Evolutionary conservation across 2,329 filamentous ascomycete genomes (phyloP), one percentile per base, ranked within the genome.

Genomic region (Cryoendolithus antarcticus): DNA sequence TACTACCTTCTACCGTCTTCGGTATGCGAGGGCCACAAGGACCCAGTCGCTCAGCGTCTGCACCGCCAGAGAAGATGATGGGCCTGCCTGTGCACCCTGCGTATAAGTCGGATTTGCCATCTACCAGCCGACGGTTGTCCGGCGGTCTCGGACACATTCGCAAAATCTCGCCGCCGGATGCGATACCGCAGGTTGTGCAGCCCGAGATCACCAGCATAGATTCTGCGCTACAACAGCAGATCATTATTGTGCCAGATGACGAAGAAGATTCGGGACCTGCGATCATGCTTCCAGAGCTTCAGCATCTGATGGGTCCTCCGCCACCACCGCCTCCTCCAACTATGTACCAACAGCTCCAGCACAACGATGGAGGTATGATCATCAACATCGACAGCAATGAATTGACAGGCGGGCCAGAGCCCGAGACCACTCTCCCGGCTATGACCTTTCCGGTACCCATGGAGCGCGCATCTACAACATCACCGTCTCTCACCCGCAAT

Each of bases 231-330:
- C 46, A 48, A 36, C 58, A 60, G 8, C 54, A 64, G 36, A 57
- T 67, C 4, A 55, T 69, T 36, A 61, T 69, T 28, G 55, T 69
- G 33, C 57, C 69, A 30, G 61, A 63, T 12, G 55, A 61, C 51
- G 48, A 48, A 10, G 52, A 43, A 35, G 45, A 48, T 30, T 42
- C 43, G 11, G 48, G 34, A 12, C 44, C 52, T 15, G 68, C 71
- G 7, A 60, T 76, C 7, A 45, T 57, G 34, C 63, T 80, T 11
- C 71, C 75, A 5, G 72, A 80, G 50, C 64, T 80, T 7, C 74
- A 77, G 50, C 75, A 79, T 54, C 61, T 80, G 10, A 69, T 67
- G 15, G 62, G 57, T 7, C 71, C 72, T 8, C 71, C 72, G 1
- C 55, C 59, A 7, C 60, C 60, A 9, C 58, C 59, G 27, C 60